These are phyloP conservation scores for Karstenula rhodostoma DNA, from an alignment of 2,329 filamentous ascomycete genomes.

Conservation along the genomic window DNA sequence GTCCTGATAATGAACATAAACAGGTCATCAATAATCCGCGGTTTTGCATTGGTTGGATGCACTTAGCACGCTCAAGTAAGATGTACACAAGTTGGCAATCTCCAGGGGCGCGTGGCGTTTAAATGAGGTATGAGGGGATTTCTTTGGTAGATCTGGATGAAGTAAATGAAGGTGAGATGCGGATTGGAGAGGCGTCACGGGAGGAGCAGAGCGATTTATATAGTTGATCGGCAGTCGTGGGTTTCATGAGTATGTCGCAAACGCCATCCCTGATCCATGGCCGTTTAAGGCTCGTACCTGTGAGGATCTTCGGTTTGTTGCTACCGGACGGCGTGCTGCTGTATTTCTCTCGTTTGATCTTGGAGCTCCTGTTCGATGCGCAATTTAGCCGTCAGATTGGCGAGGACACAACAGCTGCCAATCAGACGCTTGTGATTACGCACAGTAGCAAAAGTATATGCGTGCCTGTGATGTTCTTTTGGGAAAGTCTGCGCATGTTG, in stretches of 20 bases:
- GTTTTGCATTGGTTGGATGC: slow-evolving; percentile 5
- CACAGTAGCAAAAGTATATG: not conserved
- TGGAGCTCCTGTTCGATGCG: not conserved
- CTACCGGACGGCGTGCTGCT: slow-evolving; percentile 1
- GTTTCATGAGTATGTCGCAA: not conserved
- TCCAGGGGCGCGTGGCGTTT: slow-evolving; percentile 2
- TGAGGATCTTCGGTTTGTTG: slow-evolving; percentile 1
- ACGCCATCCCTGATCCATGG: not conserved
- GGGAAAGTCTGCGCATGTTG: not conserved
- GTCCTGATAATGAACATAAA: slow-evolving; percentile 14
- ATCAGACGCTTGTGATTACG: not conserved
- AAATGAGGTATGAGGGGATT: slow-evolving; percentile 5
- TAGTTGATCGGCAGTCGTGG: slow-evolving; percentile 14
- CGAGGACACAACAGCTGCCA: not conserved
- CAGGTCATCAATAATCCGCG: slow-evolving; percentile 9
- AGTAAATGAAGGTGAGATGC: slow-evolving; percentile 1
- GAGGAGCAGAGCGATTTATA: not conserved
- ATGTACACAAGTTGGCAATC: not conserved
- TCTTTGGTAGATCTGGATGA: slow-evolving; percentile 7
- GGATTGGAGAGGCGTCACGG: slow-evolving; percentile 3
- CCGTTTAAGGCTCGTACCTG: not conserved
- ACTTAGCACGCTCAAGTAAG: not conserved
- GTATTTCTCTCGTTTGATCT: slow-evolving; percentile 3
- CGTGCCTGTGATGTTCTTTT: not conserved
- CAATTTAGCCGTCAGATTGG: slow-evolving; percentile 13